phyloP scores from a whole-genome alignment of 129 eudicot genomes.

The Flaveria sonorensis region DNA sequence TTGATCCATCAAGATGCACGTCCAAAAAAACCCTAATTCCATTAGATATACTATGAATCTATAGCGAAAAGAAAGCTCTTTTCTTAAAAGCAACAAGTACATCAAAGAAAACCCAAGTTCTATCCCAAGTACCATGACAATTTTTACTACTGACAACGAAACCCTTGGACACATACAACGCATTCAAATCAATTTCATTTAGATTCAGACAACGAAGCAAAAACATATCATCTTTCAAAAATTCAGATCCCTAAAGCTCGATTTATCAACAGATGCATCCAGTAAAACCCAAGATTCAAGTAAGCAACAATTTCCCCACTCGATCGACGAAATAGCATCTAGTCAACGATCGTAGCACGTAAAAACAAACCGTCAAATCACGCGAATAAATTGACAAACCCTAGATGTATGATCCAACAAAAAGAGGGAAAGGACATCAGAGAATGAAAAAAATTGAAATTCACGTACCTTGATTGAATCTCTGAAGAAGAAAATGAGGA shows the following conservation, averaged over 20 bases:
- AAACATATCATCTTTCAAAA: too few relatives aligned
- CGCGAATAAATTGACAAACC: slow-evolving; percentile 9
- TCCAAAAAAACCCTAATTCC: background rate
- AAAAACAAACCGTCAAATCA: background rate
- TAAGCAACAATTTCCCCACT: background rate
- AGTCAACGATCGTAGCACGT: background rate
- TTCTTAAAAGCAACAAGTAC: background rate
- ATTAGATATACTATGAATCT: too few relatives aligned
- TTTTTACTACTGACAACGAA: background rate
- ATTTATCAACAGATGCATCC: slow-evolving; percentile 14
- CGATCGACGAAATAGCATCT: background rate
- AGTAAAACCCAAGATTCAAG: slow-evolving; percentile 12
- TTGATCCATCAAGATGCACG: background rate
- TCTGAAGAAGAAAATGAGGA: slow-evolving; percentile 5
- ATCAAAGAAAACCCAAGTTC: background rate
- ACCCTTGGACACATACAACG: background rate
- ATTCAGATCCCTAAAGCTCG: slow-evolving; percentile 2
- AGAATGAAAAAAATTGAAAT: background rate
- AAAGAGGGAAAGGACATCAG: background rate
- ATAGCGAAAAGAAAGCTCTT: too few relatives aligned
- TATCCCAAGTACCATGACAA: background rate
- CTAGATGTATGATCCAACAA: background rate
- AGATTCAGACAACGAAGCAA: background rate
- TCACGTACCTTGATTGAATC: slow-evolving; percentile 19
- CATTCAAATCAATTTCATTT: background rate